These are phyloP conservation scores for Debaryomycetaceae sp. DNA, from an alignment of 1,139 yeast genomes.

Conservation along the genomic window DNA sequence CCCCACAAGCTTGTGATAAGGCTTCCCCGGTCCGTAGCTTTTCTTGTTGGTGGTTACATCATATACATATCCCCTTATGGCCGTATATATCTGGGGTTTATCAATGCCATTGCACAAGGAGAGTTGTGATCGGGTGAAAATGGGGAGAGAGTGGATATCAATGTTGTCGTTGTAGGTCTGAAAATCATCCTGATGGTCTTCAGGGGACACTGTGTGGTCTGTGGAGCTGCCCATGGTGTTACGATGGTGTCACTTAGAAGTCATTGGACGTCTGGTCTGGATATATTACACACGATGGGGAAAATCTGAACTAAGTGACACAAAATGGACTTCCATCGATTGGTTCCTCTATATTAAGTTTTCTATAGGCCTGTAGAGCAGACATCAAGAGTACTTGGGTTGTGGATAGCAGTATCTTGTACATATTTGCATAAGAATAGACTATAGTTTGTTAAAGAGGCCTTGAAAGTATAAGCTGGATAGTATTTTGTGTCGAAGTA, in stretches of 20 bases:
- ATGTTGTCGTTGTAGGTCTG: conserved; percentile 19
- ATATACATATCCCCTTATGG: conserved; percentile 69
- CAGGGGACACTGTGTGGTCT: not conserved
- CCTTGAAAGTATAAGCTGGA: no score
- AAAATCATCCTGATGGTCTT: conserved; percentile 13
- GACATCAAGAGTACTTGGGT: no score
- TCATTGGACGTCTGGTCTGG: no score
- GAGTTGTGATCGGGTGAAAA: conserved; percentile 34
- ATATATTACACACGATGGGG: no score
- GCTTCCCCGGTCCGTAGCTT: conserved; percentile 74
- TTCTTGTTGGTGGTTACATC: conserved; percentile 67
- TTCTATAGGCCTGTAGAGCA: no score
- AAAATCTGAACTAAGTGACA: not conserved
- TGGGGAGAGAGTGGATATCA: conserved; percentile 26
- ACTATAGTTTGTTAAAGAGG: no score
- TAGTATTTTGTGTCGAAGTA: no score
- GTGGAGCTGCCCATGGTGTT: not conserved
- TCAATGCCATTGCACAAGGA: conserved; percentile 31
- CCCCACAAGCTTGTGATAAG: conserved; percentile 72
- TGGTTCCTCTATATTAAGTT: no score
- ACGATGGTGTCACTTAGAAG: no score
- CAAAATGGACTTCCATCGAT: conserved; percentile 13
- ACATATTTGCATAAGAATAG: no score
- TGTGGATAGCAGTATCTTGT: no score
- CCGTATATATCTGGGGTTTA: conserved; percentile 54